phyloP scores from a whole-genome alignment of 2,329 filamentous ascomycete species.

The Alternaria sp. region DNA sequence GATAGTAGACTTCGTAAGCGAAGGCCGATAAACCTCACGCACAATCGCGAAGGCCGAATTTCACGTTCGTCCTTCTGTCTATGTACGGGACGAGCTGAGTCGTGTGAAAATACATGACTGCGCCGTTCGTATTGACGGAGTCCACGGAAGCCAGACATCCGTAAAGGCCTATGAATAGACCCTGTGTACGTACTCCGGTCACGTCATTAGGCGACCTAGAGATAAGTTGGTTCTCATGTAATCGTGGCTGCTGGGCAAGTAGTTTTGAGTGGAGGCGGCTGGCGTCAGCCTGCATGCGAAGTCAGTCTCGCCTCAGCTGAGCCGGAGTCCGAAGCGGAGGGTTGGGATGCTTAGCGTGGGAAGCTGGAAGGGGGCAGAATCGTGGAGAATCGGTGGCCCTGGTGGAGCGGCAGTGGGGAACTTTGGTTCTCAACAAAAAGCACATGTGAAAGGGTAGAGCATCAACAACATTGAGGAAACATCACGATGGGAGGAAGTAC shows the following conservation, averaged over 20 bases:
- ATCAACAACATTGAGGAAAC: not conserved
- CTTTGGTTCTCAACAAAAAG: not conserved
- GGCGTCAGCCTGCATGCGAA: slow-evolving; percentile 24
- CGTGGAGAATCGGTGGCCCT: slow-evolving; percentile 11
- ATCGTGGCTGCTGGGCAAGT: not conserved
- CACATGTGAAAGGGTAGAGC: not conserved
- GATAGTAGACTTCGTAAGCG: not conserved
- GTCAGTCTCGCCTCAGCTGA: slow-evolving; percentile 16
- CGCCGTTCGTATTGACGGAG: not conserved
- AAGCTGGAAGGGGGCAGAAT: slow-evolving; percentile 9
- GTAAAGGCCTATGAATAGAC: slow-evolving; percentile 2
- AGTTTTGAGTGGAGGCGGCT: slow-evolving; percentile 2
- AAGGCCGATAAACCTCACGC: not conserved
- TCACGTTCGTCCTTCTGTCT: not conserved
- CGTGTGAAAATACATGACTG: not conserved
- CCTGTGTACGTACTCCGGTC: not conserved
- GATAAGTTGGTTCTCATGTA: not conserved
- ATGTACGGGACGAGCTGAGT: not conserved
- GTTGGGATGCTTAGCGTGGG: slow-evolving; percentile 5
- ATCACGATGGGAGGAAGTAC: slow-evolving; percentile 9
- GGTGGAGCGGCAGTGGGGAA: slow-evolving; percentile 1
- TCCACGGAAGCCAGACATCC: not conserved
- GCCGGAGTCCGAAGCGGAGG: slow-evolving; percentile 5
- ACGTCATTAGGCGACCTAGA: not conserved
- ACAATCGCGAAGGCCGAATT: not conserved